Evolutionary conservation across 805 yeast species (phyloP), one percentile per base, ranked within the genome.

Genomic region (Limtongia smithiae): DNA sequence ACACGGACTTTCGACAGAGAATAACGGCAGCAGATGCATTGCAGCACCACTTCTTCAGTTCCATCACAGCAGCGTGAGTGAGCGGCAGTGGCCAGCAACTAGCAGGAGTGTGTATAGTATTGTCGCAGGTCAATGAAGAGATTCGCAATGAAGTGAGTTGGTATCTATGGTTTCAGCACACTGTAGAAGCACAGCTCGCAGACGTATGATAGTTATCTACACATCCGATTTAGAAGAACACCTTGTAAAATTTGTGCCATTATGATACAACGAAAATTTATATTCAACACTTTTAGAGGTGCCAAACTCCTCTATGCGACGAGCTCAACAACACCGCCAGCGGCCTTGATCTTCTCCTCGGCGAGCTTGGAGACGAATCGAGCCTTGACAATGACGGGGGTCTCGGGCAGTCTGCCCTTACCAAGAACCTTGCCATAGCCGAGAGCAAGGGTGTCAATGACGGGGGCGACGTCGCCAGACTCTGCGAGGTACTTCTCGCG

Each of bases 361-460:
- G 99, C 99, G 74, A 89, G 84, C 80, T 90, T 85, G 69, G 97
- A 89, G 69, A 93, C 99, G 74, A 84, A 93, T 85, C 99, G 91
- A 67, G 99, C 98, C 80, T 87, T 91, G 74, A 93, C 97, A 68
- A 93, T 89, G 74, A 93, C 94, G 73, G 99, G 99, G 68, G 90
- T 97, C 66, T 85, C 71, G 77, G 99, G 99, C 71, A 93, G 80
- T 76, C 85, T 82, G 77, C 99, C 99, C 82, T 93, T 93, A 78
- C 97, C 99, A 72, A 93, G 86, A 71, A 93, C 96, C 82, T 93
- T 93, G 79, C 97, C 97, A 95, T 85, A 93, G 77, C 99, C 99
- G 76, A 84, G 83, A 72, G 97, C 97, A 77, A 93, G 83, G 69
- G 97, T 91, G 81, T 93, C 98, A 71, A 93, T 93, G 73, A 93